Evolutionary conservation across 352 stramenopile species (phyloP).

Genomic region (Phytophthora melonis): DNA sequence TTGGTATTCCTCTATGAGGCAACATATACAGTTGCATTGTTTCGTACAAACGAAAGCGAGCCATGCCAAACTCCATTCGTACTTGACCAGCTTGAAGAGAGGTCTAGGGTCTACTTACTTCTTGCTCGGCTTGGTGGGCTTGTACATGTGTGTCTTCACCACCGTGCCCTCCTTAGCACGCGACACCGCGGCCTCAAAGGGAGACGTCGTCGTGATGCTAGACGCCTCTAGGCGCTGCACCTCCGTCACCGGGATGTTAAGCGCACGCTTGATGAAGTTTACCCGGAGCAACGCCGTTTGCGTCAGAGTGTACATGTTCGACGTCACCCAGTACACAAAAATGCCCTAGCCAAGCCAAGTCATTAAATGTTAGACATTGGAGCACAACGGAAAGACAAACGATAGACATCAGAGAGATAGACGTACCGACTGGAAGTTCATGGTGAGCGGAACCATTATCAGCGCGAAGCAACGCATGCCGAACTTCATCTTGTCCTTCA

Average conservation of each 20-base stretch:
- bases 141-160: slow-evolving; percentile 78
- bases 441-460: slow-evolving; percentile 78
- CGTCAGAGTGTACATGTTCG: slow-evolving; percentile 79
- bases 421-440: slow-evolving; percentile 86
- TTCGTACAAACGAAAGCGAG: slow-evolving; percentile 1
- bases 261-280: slow-evolving; percentile 57
- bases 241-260: slow-evolving; percentile 66
- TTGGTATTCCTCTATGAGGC: slow-evolving; percentile 2
- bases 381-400: background rate
- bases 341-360: slow-evolving; percentile 52
- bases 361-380: background rate
- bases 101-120: slow-evolving; percentile 47
- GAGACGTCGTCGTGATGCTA: slow-evolving; percentile 51
- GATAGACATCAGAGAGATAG: background rate
- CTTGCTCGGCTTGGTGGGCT: slow-evolving; percentile 42
- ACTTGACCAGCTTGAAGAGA: background rate
- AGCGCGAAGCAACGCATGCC: slow-evolving; percentile 80
- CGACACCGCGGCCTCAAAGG: slow-evolving; percentile 77
- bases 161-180: slow-evolving; percentile 74
- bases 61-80: slow-evolving; percentile 9
- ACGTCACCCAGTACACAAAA: slow-evolving; percentile 90
- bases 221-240: slow-evolving; percentile 47
- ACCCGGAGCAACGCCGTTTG: slow-evolving; percentile 72
- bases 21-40: background rate
- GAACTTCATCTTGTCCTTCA: slow-evolving; percentile 80